These are phyloP conservation scores for Suhomyces bribrorum DNA, from an alignment of 1,139 yeast species.

Conservation along the genomic window DNA sequence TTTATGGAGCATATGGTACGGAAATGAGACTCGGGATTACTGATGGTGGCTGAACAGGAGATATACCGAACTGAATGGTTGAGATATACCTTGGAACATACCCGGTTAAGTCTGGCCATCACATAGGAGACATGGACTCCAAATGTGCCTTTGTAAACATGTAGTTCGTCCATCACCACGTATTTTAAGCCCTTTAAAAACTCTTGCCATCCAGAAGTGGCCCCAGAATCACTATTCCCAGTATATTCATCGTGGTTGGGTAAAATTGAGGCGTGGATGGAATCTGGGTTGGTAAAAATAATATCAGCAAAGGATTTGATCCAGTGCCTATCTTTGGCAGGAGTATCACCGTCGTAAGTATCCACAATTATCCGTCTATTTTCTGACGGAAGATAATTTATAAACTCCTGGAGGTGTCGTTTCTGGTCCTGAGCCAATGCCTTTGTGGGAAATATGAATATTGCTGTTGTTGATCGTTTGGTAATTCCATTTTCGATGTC, in stretches of 20 bases:
- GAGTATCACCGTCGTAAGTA: conserved; percentile 94
- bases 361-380: conserved; percentile 52
- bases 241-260: conserved; percentile 58
- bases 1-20: conserved; percentile 67
- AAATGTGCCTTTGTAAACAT: conserved; percentile 84
- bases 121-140: conserved; percentile 90
- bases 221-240: conserved; percentile 6
- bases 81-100: conserved; percentile 36
- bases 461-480: conserved; percentile 53
- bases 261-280: conserved; percentile 79
- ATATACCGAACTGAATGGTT: conserved; percentile 53
- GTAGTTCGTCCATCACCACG: conserved; percentile 89
- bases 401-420: conserved; percentile 66
- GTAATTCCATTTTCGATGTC: conserved; percentile 26
- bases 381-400: conserved; percentile 44
- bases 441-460: conserved; percentile 92
- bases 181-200: conserved; percentile 65
- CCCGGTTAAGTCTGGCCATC: conserved; percentile 70
- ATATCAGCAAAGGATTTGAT: conserved; percentile 69
- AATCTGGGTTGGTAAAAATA: conserved; percentile 92
- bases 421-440: conserved; percentile 97
- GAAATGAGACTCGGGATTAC: conserved; percentile 72
- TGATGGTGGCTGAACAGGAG: conserved; percentile 92
- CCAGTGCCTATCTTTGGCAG: conserved; percentile 47
- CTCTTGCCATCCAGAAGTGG: conserved; percentile 56